A percentile compares a stretch with the other conserved stretches of the same genome.
Conservation (phyloP, 1,284 basidiomycete genomes). For the Trichosporon coremiiforme region DNA sequence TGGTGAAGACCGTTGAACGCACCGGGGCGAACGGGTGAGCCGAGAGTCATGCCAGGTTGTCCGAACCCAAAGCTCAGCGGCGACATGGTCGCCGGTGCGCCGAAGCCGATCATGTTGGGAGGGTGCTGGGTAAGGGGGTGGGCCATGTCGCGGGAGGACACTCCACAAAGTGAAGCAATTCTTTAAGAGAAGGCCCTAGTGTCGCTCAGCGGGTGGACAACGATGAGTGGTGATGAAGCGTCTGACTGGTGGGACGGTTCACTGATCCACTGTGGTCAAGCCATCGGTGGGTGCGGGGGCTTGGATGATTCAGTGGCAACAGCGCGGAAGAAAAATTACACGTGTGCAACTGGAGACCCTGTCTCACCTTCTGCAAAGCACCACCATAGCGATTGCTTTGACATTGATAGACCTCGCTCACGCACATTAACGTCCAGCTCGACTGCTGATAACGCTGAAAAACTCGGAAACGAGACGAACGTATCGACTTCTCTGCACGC, state of each 20-base stretch:
- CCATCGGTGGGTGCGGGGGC: conserved; percentile 11
- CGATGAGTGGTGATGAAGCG: conserved; percentile 10
- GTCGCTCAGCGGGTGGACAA: neutral
- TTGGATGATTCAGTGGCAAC: conserved; percentile 9
- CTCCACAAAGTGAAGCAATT: neutral
- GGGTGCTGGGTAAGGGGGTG: conserved; percentile 53
- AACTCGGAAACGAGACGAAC: neutral
- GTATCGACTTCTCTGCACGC: neutral
- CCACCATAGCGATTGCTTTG: neutral
- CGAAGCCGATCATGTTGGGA: conserved; percentile 46
- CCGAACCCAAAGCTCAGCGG: conserved; percentile 51
- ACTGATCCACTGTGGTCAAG: conserved; percentile 11
- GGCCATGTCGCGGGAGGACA: conserved; percentile 39
- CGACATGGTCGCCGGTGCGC: conserved; percentile 45
- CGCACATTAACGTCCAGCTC: neutral
- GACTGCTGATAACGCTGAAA: neutral
- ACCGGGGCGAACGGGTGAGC: conserved; percentile 11
- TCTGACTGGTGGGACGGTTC: neutral
- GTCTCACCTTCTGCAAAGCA: neutral
- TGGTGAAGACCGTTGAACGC: conserved; percentile 15
- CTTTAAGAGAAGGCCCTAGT: neutral
- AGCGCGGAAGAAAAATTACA: conserved; percentile 17
- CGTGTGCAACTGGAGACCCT: neutral
- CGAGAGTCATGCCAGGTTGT: conserved; percentile 25
- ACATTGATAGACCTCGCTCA: neutral